A percentile compares a stretch with the other conserved stretches of the same genome.
phyloP scores from a whole-genome alignment of 331 rosid species.

The Quercus tomentella region DNA sequence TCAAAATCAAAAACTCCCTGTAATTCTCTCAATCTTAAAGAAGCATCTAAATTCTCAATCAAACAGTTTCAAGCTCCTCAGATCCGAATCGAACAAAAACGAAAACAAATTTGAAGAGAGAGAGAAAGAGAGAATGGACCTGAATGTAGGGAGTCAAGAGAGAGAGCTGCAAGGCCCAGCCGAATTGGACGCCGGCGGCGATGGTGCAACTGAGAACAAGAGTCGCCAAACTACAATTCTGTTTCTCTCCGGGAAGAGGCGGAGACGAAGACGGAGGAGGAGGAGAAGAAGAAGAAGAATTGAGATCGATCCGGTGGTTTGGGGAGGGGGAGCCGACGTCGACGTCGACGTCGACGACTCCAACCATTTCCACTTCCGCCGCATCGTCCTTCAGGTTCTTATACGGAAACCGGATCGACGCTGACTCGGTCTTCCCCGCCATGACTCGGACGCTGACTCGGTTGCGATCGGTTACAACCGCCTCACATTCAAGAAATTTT shows the following conservation, averaged over 20 bases:
- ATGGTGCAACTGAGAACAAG: slow-evolving; percentile 88
- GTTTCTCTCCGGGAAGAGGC: slow-evolving; percentile 25
- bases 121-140: slow-evolving; percentile 32
- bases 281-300: slow-evolving; percentile 39
- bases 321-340: not conserved
- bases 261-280: slow-evolving; percentile 18
- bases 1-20: not conserved
- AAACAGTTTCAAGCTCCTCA: not conserved
- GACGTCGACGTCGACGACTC: slow-evolving; percentile 29
- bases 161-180: slow-evolving; percentile 98
- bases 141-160: slow-evolving; percentile 91
- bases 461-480: not conserved
- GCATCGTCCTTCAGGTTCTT: slow-evolving; percentile 49
- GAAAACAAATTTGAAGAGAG: not conserved
- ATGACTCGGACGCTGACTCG: slow-evolving; percentile 30
- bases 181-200: slow-evolving; percentile 98
- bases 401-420: slow-evolving; percentile 77
- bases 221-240: slow-evolving; percentile 27
- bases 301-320: slow-evolving; percentile 46
- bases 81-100: not conserved
- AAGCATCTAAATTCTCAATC: not conserved
- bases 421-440: slow-evolving; percentile 61
- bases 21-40: not conserved
- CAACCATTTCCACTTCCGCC: slow-evolving; percentile 73
- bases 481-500: not conserved